These are phyloP conservation scores for Aspergillus leporis DNA, from an alignment of 495 filamentous ascomycete genomes.

Conservation along the genomic window DNA sequence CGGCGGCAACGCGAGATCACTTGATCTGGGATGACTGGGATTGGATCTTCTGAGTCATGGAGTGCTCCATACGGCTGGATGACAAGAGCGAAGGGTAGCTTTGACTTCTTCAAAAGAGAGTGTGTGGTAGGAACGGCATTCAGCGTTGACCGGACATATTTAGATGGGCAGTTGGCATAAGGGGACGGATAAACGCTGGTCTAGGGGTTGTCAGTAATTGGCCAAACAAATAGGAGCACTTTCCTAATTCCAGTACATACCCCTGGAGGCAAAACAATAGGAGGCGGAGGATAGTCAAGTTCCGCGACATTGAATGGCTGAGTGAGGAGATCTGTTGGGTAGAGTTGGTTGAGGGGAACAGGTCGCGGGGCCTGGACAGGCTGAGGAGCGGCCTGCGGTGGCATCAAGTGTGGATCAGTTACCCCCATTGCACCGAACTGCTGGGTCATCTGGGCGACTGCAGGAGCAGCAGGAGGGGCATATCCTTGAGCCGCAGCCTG, in stretches of 20 bases:
- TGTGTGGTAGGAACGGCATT: slow-evolving; percentile 91
- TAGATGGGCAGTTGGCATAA: slow-evolving; percentile 86
- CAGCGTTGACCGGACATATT: slow-evolving; percentile 93
- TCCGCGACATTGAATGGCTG: slow-evolving; percentile 94
- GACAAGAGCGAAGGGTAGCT: slow-evolving; percentile 90
- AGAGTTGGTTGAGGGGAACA: slow-evolving; percentile 77
- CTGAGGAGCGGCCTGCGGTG: slow-evolving; percentile 53
- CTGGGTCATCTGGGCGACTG: slow-evolving; percentile 74
- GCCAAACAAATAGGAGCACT: slow-evolving; percentile 11
- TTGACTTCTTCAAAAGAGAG: slow-evolving; percentile 91
- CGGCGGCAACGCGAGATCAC: slow-evolving; percentile 94
- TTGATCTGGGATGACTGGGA: slow-evolving; percentile 93
- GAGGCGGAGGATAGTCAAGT: slow-evolving; percentile 87
- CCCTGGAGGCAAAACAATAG: slow-evolving; percentile 87
- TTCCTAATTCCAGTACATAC: slow-evolving; percentile 53
- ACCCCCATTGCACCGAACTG: slow-evolving; percentile 82
- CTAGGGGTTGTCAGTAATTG: slow-evolving; percentile 48
- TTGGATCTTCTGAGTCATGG: slow-evolving; percentile 85
- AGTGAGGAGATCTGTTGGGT: slow-evolving; percentile 85
- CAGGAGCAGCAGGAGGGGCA: slow-evolving; percentile 52
- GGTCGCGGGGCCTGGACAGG: slow-evolving; percentile 54
- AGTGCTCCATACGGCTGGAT: slow-evolving; percentile 94
- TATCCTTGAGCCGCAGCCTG: slow-evolving; percentile 67
- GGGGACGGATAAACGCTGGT: slow-evolving; percentile 91
- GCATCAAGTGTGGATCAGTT: slow-evolving; percentile 55